A percentile compares a stretch with the other conserved stretches of the same genome.
phyloP scores from a whole-genome alignment of 2,329 filamentous ascomycete genomes.

The Paecilomyces sp. region DNA sequence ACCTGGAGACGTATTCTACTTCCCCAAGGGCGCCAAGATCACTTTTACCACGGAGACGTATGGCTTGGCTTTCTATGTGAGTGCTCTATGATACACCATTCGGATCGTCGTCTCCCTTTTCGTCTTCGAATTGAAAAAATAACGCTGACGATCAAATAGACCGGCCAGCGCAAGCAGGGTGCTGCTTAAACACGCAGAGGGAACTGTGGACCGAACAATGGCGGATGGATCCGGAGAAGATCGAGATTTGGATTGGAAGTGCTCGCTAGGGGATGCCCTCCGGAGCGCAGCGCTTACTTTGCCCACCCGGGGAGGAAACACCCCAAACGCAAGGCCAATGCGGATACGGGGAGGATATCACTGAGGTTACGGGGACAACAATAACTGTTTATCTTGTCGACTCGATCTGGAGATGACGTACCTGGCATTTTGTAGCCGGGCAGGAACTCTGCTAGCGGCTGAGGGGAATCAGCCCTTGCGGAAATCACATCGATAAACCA shows the following conservation, averaged over 20 bases:
- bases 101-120: not conserved
- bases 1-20: constrained; percentile 62
- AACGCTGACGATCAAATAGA: constrained; percentile 4
- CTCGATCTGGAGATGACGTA: not conserved
- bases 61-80: constrained; percentile 53
- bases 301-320: too few species aligned
- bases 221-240: not conserved
- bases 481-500: not conserved
- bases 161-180: constrained; percentile 20
- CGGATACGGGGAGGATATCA: not conserved
- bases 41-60: constrained; percentile 58
- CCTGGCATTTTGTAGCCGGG: not conserved
- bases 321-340: not conserved
- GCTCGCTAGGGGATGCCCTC: not conserved
- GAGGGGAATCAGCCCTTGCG: not conserved
- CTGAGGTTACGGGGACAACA: not conserved
- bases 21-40: constrained; percentile 59
- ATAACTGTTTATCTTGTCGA: not conserved
- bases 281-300: not conserved
- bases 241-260: not conserved
- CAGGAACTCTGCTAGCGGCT: not conserved
- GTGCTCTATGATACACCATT: constrained; percentile 9
- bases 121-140: not conserved
- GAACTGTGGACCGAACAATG: not conserved
- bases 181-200: constrained; percentile 11